Evolutionary conservation across 805 yeast genomes (phyloP).

Genomic region (Candida odintsovae): DNA sequence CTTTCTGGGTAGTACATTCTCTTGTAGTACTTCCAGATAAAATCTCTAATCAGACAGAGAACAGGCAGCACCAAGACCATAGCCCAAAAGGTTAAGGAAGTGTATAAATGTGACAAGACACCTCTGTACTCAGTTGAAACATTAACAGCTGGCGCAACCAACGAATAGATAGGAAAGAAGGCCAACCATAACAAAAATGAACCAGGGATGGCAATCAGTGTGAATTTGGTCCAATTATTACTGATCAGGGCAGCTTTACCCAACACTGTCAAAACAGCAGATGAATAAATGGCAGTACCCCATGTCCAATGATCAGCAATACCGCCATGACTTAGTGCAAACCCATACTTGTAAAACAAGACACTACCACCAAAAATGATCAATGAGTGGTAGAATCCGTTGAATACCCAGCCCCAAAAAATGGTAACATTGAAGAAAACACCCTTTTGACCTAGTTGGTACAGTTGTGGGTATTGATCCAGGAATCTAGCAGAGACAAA

Average conservation of each 20-base stretch:
- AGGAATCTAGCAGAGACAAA: conserved; percentile 86
- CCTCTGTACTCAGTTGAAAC: conserved; percentile 86
- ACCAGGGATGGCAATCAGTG: conserved; percentile 91
- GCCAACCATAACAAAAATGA: conserved; percentile 79
- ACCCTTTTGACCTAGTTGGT: conserved; percentile 84
- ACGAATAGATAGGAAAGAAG: conserved; percentile 82
- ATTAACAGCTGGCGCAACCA: conserved; percentile 74
- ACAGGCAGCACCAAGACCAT: conserved; percentile 68
- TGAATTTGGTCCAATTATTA: conserved; percentile 92
- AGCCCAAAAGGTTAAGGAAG: conserved; percentile 80
- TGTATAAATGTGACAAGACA: conserved; percentile 66
- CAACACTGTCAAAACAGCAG: conserved; percentile 80
- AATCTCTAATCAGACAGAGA: conserved; percentile 78
- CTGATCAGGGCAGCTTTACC: conserved; percentile 94
- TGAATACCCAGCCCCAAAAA: conserved; percentile 96
- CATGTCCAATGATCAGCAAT: conserved; percentile 88
- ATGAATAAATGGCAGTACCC: conserved; percentile 87
- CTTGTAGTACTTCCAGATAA: conserved; percentile 90
- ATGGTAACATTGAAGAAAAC: conserved; percentile 84
- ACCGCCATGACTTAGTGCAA: conserved; percentile 59
- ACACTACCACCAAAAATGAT: conserved; percentile 70
- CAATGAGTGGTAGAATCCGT: conserved; percentile 93
- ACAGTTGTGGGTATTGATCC: conserved; percentile 88
- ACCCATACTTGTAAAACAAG: conserved; percentile 63
- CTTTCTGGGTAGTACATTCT: conserved; percentile 88